Evolutionary conservation across 2,329 filamentous ascomycete species (phyloP).

Genomic region (Aspergillus jensenii): DNA sequence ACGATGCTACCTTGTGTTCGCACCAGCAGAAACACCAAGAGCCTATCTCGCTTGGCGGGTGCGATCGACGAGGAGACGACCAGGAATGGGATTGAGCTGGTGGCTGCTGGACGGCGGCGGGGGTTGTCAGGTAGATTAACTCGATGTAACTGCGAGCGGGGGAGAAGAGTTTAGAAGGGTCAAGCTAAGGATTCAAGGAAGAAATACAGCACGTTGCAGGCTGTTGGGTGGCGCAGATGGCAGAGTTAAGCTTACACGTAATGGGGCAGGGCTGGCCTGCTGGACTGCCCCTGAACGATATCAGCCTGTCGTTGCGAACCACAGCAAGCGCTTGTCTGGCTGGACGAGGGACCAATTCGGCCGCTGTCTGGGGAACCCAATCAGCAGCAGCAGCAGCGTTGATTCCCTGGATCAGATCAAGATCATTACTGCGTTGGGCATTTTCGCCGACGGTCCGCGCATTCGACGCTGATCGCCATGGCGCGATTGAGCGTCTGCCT

Average conservation of each 20-base stretch:
- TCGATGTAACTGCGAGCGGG: not conserved
- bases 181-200: no score
- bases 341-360: not conserved
- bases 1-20: not conserved
- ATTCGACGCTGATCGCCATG: not conserved
- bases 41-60: no score
- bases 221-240: not conserved
- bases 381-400: not conserved
- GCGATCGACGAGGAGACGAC: not conserved
- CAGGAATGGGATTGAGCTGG: not conserved
- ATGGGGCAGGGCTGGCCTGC: no score
- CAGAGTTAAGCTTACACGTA: no score
- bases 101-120: not conserved
- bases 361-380: not conserved
- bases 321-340: no score
- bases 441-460: not conserved
- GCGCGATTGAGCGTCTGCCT: not conserved
- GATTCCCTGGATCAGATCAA: not conserved
- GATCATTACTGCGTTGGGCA: not conserved
- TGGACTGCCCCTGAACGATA: no score
- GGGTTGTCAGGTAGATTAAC: not conserved
- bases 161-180: not conserved
- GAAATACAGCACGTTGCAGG: not conserved
- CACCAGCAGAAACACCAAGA: not conserved
- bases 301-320: no score